phyloP scores from a whole-genome alignment of 805 yeast species.

The Ogataea methanolica region DNA sequence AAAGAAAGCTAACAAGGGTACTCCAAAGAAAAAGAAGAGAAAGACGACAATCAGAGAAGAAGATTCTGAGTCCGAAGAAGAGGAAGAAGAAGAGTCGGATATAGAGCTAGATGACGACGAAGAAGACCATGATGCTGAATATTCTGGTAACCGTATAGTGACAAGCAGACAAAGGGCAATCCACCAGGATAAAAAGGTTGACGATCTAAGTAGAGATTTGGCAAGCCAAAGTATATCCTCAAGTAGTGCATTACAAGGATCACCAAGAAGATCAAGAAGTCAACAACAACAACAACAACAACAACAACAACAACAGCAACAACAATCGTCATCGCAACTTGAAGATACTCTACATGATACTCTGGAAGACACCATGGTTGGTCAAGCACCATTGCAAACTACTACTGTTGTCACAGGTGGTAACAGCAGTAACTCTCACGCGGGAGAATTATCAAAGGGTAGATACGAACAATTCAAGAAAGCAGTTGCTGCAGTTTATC shows the following conservation, averaged over 20 bases:
- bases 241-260: background rate
- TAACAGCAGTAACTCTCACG: conserved; percentile 10
- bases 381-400: conserved; percentile 10
- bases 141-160: conserved; percentile 10
- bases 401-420: conserved; percentile 11
- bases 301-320: too few relatives aligned
- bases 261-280: conserved; percentile 2
- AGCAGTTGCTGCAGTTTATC: conserved; percentile 41
- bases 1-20: conserved; percentile 29
- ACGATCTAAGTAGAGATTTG: conserved; percentile 20
- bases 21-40: conserved; percentile 35
- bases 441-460: conserved; percentile 43
- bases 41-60: conserved; percentile 16
- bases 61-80: conserved; percentile 23
- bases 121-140: conserved; percentile 2
- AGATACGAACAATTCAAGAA: conserved; percentile 44
- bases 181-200: conserved; percentile 25
- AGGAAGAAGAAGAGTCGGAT: conserved; percentile 4
- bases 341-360: conserved; percentile 1
- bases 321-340: background rate
- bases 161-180: conserved; percentile 19
- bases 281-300: background rate
- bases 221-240: conserved; percentile 16
- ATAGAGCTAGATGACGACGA: conserved; percentile 4
- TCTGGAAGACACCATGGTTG: conserved; percentile 1